Percentiles rank a stretch among this genome's conserved stretches.
These are phyloP conservation scores for Cronartium quercuum DNA, from an alignment of 1,284 basidiomycete genomes.

Conservation along the genomic window DNA sequence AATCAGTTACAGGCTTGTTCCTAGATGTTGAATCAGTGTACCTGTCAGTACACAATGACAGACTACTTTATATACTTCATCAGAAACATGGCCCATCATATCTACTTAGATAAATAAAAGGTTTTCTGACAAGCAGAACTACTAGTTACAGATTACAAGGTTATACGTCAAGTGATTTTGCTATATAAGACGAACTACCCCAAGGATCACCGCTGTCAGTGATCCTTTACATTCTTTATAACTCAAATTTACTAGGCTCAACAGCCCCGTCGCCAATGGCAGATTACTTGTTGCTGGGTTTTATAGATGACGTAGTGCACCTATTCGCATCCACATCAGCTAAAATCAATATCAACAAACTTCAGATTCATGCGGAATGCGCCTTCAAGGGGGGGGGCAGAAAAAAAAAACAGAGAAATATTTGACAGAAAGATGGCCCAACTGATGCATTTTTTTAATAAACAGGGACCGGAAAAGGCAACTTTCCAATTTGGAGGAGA, in stretches of 20 bases:
- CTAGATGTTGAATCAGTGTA: slow-evolving; percentile 28
- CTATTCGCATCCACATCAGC: not conserved
- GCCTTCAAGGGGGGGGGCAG: slow-evolving; percentile 11
- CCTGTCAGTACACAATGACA: not conserved
- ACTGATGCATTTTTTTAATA: not conserved
- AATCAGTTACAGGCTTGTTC: slow-evolving; percentile 1
- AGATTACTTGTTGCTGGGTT: not conserved
- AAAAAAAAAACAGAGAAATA: not conserved
- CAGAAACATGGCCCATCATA: not conserved
- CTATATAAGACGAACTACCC: not conserved
- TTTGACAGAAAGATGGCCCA: slow-evolving; percentile 19
- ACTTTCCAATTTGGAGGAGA: not conserved
- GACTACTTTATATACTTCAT: not conserved
- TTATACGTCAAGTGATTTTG: not conserved
- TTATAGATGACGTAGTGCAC: slow-evolving; percentile 11
- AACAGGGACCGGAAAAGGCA: not conserved
- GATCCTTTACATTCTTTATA: slow-evolving; percentile 22
- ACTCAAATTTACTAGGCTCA: not conserved
- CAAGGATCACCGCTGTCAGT: slow-evolving; percentile 18
- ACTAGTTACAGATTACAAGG: not conserved
- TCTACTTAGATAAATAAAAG: not conserved
- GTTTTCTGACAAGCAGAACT: not conserved
- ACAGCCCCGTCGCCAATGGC: not conserved
- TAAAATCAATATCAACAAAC: not conserved
- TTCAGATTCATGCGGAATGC: not conserved